Base-by-base conservation (phyloP, 2,329 filamentous ascomycete genomes). In the Penicillium vulpinum region DNA sequence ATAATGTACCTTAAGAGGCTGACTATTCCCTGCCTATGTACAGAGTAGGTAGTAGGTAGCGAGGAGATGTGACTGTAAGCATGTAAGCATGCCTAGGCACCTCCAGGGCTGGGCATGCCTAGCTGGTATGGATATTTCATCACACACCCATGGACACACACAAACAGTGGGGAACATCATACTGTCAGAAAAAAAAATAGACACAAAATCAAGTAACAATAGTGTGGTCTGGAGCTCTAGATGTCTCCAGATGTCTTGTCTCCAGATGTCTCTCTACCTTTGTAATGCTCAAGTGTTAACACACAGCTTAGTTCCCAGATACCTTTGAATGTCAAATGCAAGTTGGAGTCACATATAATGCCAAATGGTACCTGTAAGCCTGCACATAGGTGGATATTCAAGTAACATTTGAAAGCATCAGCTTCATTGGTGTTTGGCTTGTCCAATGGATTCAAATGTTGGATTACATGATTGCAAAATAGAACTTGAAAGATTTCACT, bases 21-120 rank as follows among this genome's bases (percentile, higher is more conserved):
- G 31, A 26, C 44, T 24, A 18, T 33, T 11, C 4, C 2, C 5
- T 16, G 9, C 31, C 13, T 33, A 33, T 33, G 31, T 35, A n/a
- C n/a, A n/a, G n/a, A n/a, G n/a, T n/a, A n/a, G n/a, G n/a, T n/a
- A n/a, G 4, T 31, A 24, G 38, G 22, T 22, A 40, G 54, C 51
- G 53, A 43, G 54, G 54, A 54, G 52, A 61, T 57, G 56, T 61
- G 59, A 62, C 56, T 26, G 54, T 49, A 54, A 59, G 43, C 44
- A 47, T 54, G 51, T 31, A 10, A 45, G 43, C 28, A 45, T 28
- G 24, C 9, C 22, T 7, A 22, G 7, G 9, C 9, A 28, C 9
- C n/a, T n/a, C n/a, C n/a, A n/a, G n/a, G n/a, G n/a, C n/a, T n/a
- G n/a, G 36, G 13, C 13, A 40, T 13, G 18, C 38, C 36, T 6